Evolutionary conservation across 2,329 filamentous ascomycete genomes (phyloP), one percentile per base, ranked within the genome.

Genomic region (Cercospora janseana): DNA sequence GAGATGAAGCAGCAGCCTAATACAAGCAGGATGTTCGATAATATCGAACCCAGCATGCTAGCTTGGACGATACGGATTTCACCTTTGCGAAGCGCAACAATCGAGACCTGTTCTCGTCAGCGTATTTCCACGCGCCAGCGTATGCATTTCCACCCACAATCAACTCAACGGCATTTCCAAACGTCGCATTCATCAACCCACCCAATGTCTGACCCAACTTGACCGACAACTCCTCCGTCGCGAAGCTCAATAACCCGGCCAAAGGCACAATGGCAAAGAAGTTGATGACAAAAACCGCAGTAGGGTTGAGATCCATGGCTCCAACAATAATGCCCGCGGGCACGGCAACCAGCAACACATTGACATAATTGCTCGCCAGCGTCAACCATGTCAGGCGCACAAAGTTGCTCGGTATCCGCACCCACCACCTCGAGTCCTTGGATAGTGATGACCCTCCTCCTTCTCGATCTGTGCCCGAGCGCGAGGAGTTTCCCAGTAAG

Each of bases 1-100:
- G 74, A 69, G 48, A 78, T 69, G 70, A 78, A 78, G 63, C 75
- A 78, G 69, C 75, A 78, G 28, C 75, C 75, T 15, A 78, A 71
- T 28, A 78, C 92, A 16, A 97, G 81, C 6, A 97, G 79, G 58
- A 96, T 85, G 70, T 97, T 97, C 58, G 92, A 96, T 29, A 97
- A 77, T 61, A 97, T 95, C 64, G 88, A 94, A 40, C 93, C 92
- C 26, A 97, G 83, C 91, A 97, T 97, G 57, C 89, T 95, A 15
- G 92, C 87, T 73, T 97, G 93, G n/a, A 97, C 92, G 58, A 97
- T 91, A 63, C 92, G 85, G 66, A 96, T 94, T 72, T 97, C 87
- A 56, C 83, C 82, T 61, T 93, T 83, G 59, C 77, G 82, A 37
- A 98, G 79, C 13, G 93, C 93, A 57, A 97, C 86, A 61, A 97